Evolutionary conservation across 2,329 filamentous ascomycete genomes (phyloP).

Genomic region (Ceratocystis harringtonii): DNA sequence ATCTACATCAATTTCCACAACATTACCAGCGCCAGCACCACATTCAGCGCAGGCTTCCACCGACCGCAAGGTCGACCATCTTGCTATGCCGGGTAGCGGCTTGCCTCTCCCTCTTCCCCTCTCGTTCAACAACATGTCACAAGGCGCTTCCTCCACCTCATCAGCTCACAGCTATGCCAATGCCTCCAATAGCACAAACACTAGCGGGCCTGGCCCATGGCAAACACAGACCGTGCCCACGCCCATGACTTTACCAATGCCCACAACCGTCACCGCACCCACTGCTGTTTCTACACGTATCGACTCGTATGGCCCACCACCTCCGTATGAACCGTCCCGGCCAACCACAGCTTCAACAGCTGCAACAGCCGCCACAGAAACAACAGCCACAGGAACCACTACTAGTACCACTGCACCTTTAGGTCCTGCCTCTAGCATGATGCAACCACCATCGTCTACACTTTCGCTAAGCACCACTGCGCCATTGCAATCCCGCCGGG

Average conservation of each 20-base stretch:
- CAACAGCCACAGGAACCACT: background rate
- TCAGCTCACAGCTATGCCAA: background rate
- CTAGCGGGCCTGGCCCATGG: background rate
- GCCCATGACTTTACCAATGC: background rate
- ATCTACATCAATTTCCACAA: background rate
- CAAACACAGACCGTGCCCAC: conserved; percentile 3
- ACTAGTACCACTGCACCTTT: background rate
- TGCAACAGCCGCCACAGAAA: background rate
- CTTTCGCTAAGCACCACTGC: background rate
- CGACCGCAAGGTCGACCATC: conserved; percentile 14
- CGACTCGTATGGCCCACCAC: conserved; percentile 12
- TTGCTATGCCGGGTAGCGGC: conserved; percentile 15
- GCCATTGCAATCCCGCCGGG: background rate
- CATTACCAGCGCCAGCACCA: background rate
- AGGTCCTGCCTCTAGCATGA: background rate
- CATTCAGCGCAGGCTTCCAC: background rate
- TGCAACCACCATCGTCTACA: background rate
- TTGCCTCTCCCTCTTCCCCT: conserved; percentile 7
- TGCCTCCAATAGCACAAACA: background rate
- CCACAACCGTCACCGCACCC: background rate
- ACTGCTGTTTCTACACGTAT: background rate
- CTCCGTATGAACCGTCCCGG: conserved; percentile 15
- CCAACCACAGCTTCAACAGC: conserved; percentile 4
- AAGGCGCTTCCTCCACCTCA: conserved; percentile 9
- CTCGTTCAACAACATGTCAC: background rate